Evolutionary conservation across 2,329 filamentous ascomycete genomes (phyloP), one percentile per base, ranked within the genome.

Genomic region (Paecilomyces dactylethromorphus): DNA sequence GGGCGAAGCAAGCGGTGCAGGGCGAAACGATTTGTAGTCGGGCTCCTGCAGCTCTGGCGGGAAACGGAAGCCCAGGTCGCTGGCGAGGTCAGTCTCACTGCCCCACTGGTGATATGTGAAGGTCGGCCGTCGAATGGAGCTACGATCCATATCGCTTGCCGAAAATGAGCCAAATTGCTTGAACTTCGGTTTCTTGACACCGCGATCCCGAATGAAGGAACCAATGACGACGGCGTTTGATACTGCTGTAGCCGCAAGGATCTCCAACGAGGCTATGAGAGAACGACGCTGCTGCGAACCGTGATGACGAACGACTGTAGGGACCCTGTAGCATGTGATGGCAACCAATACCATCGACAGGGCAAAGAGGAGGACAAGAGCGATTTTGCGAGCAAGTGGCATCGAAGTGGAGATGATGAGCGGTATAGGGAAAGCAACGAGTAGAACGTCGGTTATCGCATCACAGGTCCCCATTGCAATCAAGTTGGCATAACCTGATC

Each of bases 141-240:
- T 74, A 54, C 72, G 68, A 45, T 76, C 74, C 58, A 78, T 74
- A 63, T 84, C 82, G 45, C 74, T 77, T 2, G 80, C 77, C 15
- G 81, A 85, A 13, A 69, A 77, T 68, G 59, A 78, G 6, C 65
- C 72, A 21, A 66, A 53, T 71, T 66, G 71, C 54, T 88, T 87
- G 76, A 90, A 97, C 70, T 91, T 94, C 58, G 83, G 82, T 75
- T 95, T 96, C 80, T 97, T 97, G 49, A 92, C 79, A 26, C 94
- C 94, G 56, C 91, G 85, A 71, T 97, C 93, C 13, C 93, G 85
- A 29, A 97, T 86, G 69, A 97, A 97, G 0, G 92, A 96, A 12
- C 93, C 93, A 2, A 99, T 84, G 0, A 97, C 90, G 21, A 99
- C 82, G 2, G 89, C 87, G 71, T 97, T 99, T 12, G 93, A 90